A percentile compares a stretch with the other conserved stretches of the same genome.
phyloP scores from a whole-genome alignment of 371 early-diverging fungal species.

The Mucor lusitanicus region DNA sequence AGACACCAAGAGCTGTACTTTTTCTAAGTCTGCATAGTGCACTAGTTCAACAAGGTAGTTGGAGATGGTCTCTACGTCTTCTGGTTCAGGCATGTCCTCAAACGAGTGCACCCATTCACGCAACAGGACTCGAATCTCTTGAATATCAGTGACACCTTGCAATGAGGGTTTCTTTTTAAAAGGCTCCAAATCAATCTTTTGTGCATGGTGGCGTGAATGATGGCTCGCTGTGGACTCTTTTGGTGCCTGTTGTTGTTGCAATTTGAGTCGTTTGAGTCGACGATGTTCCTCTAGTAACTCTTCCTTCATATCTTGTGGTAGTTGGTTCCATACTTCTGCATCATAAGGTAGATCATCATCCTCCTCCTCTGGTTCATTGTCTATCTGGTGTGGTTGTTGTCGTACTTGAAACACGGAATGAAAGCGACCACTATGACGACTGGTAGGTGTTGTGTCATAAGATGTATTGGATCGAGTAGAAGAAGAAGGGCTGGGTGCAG shows the following conservation, averaged over 20 bases:
- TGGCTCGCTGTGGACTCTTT: background rate
- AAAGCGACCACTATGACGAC: background rate
- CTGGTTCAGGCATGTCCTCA: constrained; percentile 32
- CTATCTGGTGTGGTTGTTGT: background rate
- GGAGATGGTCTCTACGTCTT: constrained; percentile 35
- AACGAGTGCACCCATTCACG: constrained; percentile 30
- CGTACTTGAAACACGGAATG: background rate
- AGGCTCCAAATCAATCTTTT: background rate
- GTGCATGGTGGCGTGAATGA: background rate
- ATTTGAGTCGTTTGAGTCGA: background rate
- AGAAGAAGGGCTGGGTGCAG: background rate
- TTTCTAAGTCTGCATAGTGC: constrained; percentile 29
- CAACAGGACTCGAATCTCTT: constrained; percentile 29
- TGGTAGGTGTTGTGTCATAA: background rate
- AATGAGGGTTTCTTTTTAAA: constrained; percentile 23
- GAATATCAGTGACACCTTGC: constrained; percentile 29
- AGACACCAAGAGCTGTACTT: constrained; percentile 30
- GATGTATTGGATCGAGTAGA: background rate
- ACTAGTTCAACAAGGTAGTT: constrained; percentile 34
- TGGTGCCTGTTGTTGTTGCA: background rate
- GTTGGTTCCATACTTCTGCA: constrained; percentile 27
- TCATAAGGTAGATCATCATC: constrained; percentile 9
- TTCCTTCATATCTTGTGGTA: constrained; percentile 17
- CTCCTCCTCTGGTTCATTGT: background rate
- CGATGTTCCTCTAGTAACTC: constrained; percentile 8